phyloP scores from a whole-genome alignment of 768 basidiomycete genomes.

The Russula ochroleuca region DNA sequence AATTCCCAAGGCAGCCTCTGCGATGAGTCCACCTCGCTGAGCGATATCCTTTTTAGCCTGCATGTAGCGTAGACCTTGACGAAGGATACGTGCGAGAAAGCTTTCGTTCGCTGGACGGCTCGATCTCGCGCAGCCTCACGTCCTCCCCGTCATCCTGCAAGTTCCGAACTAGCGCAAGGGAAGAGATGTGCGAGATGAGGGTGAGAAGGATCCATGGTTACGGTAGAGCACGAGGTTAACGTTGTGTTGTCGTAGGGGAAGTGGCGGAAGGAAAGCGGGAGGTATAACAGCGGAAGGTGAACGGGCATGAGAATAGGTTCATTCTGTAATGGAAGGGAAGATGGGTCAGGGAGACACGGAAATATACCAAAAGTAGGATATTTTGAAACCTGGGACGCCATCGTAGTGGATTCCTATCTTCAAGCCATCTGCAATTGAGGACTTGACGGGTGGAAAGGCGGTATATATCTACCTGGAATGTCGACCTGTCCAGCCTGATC shows the following conservation, averaged over 20 bases:
- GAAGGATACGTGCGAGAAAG: too few relatives aligned
- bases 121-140: slow-evolving; percentile 28
- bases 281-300: slow-evolving; percentile 55
- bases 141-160: slow-evolving; percentile 27
- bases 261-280: slow-evolving; percentile 63
- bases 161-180: slow-evolving; percentile 37
- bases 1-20: slow-evolving; percentile 71
- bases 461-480: slow-evolving; percentile 54
- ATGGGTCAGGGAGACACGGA: too few relatives aligned
- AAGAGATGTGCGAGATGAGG: slow-evolving; percentile 59
- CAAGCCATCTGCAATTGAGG: neutral
- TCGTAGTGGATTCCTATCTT: too few relatives aligned
- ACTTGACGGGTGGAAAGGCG: slow-evolving; percentile 26
- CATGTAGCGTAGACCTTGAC: slow-evolving; percentile 78
- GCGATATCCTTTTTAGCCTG: slow-evolving; percentile 71
- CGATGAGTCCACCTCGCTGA: slow-evolving; percentile 48
- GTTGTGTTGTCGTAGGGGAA: too few relatives aligned
- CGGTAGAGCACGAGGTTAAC: too few relatives aligned
- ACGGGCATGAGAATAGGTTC: slow-evolving; percentile 47
- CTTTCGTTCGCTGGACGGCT: slow-evolving; percentile 48
- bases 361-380: too few relatives aligned
- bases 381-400: too few relatives aligned
- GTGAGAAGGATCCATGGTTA: slow-evolving; percentile 59
- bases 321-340: too few relatives aligned
- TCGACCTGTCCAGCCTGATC: slow-evolving; percentile 62